Base-by-base conservation (phyloP, 1,139 yeast species). In the Saccharomyces pastorianus region DNA sequence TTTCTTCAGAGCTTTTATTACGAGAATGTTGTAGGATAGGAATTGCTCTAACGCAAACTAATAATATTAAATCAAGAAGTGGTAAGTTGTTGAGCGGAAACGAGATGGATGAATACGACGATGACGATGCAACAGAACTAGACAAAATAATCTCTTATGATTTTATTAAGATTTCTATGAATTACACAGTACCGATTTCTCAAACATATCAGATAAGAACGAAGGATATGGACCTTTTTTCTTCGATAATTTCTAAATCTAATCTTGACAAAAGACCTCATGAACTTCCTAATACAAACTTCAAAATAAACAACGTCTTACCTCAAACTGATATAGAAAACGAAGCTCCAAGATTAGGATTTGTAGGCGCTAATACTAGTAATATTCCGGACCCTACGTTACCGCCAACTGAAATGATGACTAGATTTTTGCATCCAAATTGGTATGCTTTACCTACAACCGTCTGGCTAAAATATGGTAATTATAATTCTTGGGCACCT, bases 391-490 rank as follows among this genome's bases (percentile, higher is more conserved):
- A 82, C 56, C 88, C 91, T 3, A 79, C 84, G 1, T 68, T 77
- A 29, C 79, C 82, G 6, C 84, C 88, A 1, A 79, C 88, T 1
- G 88, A 85, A 59, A 79, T 89, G 55, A 74, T 89, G 70, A 78
- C 80, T 51, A 82, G 80, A 55, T 87, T 88, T 65, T 77, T 85
- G 62, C 96, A 90, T 68, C 96, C 97, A 13, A 87, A 86, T 58
- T 87, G 95, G 88, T 85, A 85, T 61, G 83, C 89, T 7, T 74
- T 91, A 51, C 88, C 95, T 6, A 79, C 88, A 6, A 85, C 96
- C 0, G 82, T 82, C 51, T 93, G 97, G 97, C 72, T 91, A 53
- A 79, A 79, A 52, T 84, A 84, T 52, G 83, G 84, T 51, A 78
- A 78, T 8, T 81, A 78, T 57, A 77, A 79, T 55, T 80, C 89